A percentile compares a stretch with the other conserved stretches of the same genome.
Conservation (phyloP, 345 rosid species). For the Cardiospermum halicacabum region DNA sequence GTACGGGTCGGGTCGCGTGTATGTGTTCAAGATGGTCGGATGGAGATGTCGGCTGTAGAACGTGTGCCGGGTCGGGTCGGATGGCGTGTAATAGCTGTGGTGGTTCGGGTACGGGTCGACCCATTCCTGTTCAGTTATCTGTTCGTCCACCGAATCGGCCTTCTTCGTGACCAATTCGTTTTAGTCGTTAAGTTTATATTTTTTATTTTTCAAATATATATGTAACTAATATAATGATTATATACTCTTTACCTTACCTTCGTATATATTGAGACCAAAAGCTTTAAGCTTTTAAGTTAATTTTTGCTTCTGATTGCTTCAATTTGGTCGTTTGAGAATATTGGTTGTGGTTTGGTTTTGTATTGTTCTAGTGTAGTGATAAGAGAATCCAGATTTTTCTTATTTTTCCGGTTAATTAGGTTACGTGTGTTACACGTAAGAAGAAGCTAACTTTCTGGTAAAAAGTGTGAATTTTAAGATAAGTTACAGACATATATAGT, state of each 20-base stretch:
- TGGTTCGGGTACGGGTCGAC: slow-evolving; percentile 86
- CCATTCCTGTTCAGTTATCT: slow-evolving; percentile 68
- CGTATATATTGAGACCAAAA: neutral
- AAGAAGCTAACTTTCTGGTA: neutral
- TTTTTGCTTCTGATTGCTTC: neutral
- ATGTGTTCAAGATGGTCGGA: slow-evolving; percentile 90
- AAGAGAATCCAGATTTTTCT: no score
- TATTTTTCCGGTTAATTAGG: neutral
- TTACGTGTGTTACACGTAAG: neutral
- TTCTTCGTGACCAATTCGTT: slow-evolving; percentile 1
- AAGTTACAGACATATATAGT: neutral
- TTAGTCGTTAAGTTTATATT: slow-evolving; percentile 11
- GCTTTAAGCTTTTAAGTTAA: neutral
- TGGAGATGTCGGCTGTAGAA: slow-evolving; percentile 82
- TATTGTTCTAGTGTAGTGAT: neutral
- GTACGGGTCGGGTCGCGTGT: slow-evolving; percentile 77
- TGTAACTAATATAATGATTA: slow-evolving; percentile 1
- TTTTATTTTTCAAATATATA: neutral
- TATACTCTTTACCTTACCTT: no score
- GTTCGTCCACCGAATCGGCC: slow-evolving; percentile 48
- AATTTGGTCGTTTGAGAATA: neutral
- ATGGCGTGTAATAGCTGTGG: slow-evolving; percentile 79
- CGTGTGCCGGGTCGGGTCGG: slow-evolving; percentile 89
- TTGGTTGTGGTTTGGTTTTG: neutral
- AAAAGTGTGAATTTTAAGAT: neutral